Conservation (phyloP, 2,329 filamentous ascomycete species). For the Arthroderma sp. region DNA sequence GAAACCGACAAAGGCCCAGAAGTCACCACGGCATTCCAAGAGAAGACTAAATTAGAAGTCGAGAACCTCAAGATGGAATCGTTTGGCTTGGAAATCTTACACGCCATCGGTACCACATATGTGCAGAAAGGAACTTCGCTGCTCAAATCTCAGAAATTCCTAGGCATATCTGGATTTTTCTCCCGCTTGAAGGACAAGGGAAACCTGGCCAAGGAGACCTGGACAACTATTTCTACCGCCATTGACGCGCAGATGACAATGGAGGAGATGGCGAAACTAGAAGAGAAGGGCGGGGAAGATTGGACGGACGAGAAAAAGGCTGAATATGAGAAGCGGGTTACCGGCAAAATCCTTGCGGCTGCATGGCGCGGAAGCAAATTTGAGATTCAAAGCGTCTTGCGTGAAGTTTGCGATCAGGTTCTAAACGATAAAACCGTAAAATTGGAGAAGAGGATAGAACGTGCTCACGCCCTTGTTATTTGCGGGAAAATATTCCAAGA, state of each 20-base stretch:
- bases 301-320: slow-evolving; percentile 97
- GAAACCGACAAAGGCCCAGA: slow-evolving; percentile 84
- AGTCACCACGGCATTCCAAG: slow-evolving; percentile 78
- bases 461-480: slow-evolving; percentile 77
- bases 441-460: slow-evolving; percentile 73
- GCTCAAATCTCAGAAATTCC: slow-evolving; percentile 90
- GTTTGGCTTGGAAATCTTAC: slow-evolving; percentile 89
- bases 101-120: slow-evolving; percentile 88
- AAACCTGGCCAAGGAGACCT: slow-evolving; percentile 91
- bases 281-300: slow-evolving; percentile 87
- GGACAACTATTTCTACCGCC: slow-evolving; percentile 91
- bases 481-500: slow-evolving; percentile 80
- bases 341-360: slow-evolving; percentile 92
- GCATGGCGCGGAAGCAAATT: slow-evolving; percentile 95
- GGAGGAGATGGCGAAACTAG: slow-evolving; percentile 95
- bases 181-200: slow-evolving; percentile 91
- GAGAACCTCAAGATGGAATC: slow-evolving; percentile 99
- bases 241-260: slow-evolving; percentile 97
- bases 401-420: slow-evolving; percentile 85
- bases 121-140: slow-evolving; percentile 74
- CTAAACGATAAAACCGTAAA: slow-evolving; percentile 67
- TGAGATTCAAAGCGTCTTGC: slow-evolving; percentile 89
- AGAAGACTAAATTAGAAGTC: slow-evolving; percentile 86
- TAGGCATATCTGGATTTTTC: slow-evolving; percentile 92
- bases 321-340: slow-evolving; percentile 90